phyloP scores from a whole-genome alignment of 768 basidiomycete genomes.

The Leucocoprinus leucothites region DNA sequence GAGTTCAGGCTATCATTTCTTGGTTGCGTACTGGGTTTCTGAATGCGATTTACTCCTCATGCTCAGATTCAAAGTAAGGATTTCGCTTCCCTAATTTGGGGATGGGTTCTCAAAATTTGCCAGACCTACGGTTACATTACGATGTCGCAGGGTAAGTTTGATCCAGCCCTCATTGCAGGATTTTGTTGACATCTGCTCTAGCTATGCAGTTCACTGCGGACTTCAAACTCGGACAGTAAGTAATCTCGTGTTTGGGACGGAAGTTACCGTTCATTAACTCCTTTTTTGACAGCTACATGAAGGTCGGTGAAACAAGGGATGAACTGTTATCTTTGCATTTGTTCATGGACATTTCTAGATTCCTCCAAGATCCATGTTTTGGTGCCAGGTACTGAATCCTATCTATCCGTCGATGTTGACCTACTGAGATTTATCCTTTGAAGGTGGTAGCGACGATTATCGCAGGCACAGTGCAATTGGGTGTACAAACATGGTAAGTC shows the following conservation, averaged over 20 bases:
- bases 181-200: conserved; percentile 24
- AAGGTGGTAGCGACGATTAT: conserved; percentile 54
- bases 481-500: conserved; percentile 57
- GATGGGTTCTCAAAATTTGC: conserved; percentile 26
- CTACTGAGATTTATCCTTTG: too few relatives aligned
- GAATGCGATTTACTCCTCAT: not conserved
- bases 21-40: not conserved
- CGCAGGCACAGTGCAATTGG: conserved; percentile 65
- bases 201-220: conserved; percentile 70
- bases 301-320: conserved; percentile 16
- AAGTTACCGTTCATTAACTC: not conserved
- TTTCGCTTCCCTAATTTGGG: not conserved
- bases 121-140: conserved; percentile 68
- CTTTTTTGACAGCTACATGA: conserved; percentile 23
- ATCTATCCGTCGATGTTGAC: too few relatives aligned
- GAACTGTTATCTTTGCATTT: not conserved
- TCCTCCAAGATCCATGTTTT: conserved; percentile 65
- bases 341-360: conserved; percentile 29
- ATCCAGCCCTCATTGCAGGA: not conserved
- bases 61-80: not conserved
- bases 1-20: conserved; percentile 10
- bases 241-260: conserved; percentile 18
- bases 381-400: conserved; percentile 58
- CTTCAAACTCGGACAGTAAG: conserved; percentile 76
- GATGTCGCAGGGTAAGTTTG: conserved; percentile 44